Conservation (phyloP, 2,329 filamentous ascomycete genomes). For the Fusarium sp. region DNA sequence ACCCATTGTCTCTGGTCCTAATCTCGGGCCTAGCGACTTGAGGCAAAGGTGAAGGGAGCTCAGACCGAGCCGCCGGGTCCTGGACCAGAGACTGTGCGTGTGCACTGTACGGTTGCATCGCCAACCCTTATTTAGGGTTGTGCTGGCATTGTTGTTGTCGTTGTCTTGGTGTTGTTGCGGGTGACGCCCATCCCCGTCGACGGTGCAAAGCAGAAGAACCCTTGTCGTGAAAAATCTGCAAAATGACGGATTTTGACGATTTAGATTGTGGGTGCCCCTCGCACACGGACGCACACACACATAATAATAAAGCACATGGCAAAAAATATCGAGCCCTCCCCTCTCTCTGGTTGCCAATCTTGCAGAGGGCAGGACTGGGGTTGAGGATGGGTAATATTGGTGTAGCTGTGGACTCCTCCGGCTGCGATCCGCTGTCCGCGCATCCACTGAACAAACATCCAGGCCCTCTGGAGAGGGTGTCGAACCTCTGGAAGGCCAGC, state of each 20-base stretch:
- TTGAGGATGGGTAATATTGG: conserved; percentile 31
- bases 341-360: conserved; percentile 28
- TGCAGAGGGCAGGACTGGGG: conserved; percentile 18
- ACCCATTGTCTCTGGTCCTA: conserved; percentile 41
- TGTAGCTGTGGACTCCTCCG: conserved; percentile 34
- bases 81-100: conserved; percentile 8
- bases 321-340: conserved; percentile 22
- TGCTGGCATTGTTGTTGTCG: conserved; percentile 26
- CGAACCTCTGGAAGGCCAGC: conserved; percentile 33
- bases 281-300: conserved; percentile 25
- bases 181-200: background rate
- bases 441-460: conserved; percentile 32
- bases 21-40: conserved; percentile 39
- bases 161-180: conserved; percentile 19
- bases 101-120: conserved; percentile 39
- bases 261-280: conserved; percentile 29
- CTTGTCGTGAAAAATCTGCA: conserved; percentile 22
- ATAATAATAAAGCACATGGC: conserved; percentile 20
- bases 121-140: conserved; percentile 19
- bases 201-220: conserved; percentile 12
- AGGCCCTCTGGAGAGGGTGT: conserved; percentile 4
- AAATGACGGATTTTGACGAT: conserved; percentile 18
- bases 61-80: conserved; percentile 41
- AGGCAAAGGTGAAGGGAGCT: conserved; percentile 39
- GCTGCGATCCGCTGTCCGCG: conserved; percentile 38